Evolutionary conservation across 2,329 filamentous ascomycete species (phyloP), one percentile per base, ranked within the genome.

Genomic region (Xylogone sp.): DNA sequence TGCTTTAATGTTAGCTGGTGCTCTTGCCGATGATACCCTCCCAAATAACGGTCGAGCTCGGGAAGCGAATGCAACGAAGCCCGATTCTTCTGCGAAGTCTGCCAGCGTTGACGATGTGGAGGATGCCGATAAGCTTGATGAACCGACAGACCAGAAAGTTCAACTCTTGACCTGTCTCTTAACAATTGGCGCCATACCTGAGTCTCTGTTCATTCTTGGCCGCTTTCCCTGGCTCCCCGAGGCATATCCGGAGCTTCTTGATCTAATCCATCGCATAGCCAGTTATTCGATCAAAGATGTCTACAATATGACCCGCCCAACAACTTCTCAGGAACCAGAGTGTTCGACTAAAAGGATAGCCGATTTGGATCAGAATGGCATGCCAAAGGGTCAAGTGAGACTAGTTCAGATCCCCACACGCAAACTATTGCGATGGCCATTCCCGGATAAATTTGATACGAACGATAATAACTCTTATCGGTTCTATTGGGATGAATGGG

Each of bases 401-500:
- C 73, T 87, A 34, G 73, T 68, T 31, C 76, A 83, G 48, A 76
- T 83, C 21, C 71, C 78, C 2, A 72, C 81, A n/a, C 83, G 82
- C 59, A 87, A 87, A 63, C 77, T 82, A 16, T 75, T 94, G 57
- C 82, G 88, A 55, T 97, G 93, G 93, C 88, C 91, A 3, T 86
- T 87, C 61, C 83, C 90, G 4, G 92, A 96, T 60, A 85, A 83
- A 59, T 79, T 79, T 56, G 89, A 94, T 62, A 83, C 83, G 21
- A 85, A 84, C 50, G 89, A 91, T 59, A 85, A 86, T 19, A 78
- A 80, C n/a, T 82, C 75, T 12, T 97, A 97, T 67, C 83, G 88
- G 29, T 97, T 95, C 66, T 99, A 99, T 69, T 97, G 94, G 85
- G 91, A 96, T 53, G 94, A 97, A 60, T 99, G 94, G 94, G 79